phyloP scores from a whole-genome alignment of 1,284 basidiomycete species.

The Ustilago lituana region DNA sequence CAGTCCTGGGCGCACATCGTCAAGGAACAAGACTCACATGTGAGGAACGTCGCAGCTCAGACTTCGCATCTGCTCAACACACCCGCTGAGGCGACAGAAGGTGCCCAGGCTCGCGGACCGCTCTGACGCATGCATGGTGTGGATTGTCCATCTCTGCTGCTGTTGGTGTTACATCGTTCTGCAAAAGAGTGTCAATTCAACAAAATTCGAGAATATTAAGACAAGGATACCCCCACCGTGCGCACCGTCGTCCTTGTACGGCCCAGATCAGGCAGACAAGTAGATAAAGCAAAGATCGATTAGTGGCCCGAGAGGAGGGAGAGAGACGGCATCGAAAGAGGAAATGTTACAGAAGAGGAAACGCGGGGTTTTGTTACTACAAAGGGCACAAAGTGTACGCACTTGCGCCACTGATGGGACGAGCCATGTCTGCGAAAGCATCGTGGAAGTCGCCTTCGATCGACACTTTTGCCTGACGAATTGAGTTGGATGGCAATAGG shows the following conservation, averaged over 20 bases:
- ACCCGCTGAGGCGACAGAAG: neutral
- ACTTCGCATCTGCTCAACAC: neutral
- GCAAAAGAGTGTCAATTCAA: neutral
- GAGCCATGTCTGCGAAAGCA: no score
- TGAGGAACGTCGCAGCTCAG: constrained; percentile 1
- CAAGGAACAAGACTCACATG: constrained; percentile 10
- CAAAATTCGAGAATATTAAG: constrained; percentile 20
- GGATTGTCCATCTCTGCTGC: no score
- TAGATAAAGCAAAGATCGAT: constrained; percentile 3
- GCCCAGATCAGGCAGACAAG: neutral
- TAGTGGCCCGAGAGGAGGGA: no score
- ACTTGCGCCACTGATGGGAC: no score
- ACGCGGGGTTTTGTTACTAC: constrained; percentile 7
- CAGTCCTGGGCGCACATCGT: constrained; percentile 9
- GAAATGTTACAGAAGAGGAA: constrained; percentile 11
- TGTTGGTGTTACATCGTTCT: neutral
- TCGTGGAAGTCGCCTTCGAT: no score
- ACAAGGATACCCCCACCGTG: constrained; percentile 3
- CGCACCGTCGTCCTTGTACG: no score
- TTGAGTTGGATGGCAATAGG: no score
- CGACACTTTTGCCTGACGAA: no score
- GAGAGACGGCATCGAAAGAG: constrained; percentile 4
- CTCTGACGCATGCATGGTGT: no score
- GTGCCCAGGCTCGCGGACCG: neutral
- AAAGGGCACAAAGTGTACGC: no score